phyloP scores from a whole-genome alignment of 257 asterid genomes.

The Hygrophila difformis region DNA sequence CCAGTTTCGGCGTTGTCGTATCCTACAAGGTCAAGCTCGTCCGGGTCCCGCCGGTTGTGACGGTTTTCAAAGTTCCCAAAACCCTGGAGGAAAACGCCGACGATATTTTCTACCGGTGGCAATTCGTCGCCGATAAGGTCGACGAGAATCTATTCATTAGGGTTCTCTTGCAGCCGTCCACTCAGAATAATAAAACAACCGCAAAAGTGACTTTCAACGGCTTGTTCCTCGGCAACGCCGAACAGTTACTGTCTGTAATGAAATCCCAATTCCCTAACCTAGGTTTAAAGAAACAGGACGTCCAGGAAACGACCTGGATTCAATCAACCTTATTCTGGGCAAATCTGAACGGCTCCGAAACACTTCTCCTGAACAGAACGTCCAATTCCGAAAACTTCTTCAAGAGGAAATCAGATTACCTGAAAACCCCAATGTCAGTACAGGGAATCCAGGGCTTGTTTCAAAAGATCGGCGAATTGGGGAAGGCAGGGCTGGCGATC shows the following conservation, averaged over 20 bases:
- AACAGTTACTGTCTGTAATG: slow-evolving; percentile 1
- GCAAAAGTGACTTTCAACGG: slow-evolving; percentile 17
- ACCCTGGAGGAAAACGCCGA: slow-evolving; percentile 14
- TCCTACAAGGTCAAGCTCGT: slow-evolving; percentile 23
- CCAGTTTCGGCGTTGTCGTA: slow-evolving; percentile 28
- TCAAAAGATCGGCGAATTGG: slow-evolving; percentile 12
- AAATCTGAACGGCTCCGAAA: slow-evolving; percentile 15
- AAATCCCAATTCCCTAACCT: slow-evolving; percentile 18
- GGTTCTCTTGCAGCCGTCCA: slow-evolving; percentile 15
- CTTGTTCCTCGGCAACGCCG: slow-evolving; percentile 24
- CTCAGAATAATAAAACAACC: background rate
- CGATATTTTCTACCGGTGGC: slow-evolving; percentile 15
- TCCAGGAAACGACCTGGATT: slow-evolving; percentile 31
- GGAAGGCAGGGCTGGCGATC: slow-evolving; percentile 20
- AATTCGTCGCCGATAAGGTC: slow-evolving; percentile 11
- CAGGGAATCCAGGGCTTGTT: slow-evolving; percentile 17
- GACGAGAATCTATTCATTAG: slow-evolving; percentile 23
- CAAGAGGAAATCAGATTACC: slow-evolving; percentile 34
- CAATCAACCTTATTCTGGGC: slow-evolving; percentile 28
- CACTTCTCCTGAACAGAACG: slow-evolving; percentile 12
- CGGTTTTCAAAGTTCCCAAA: slow-evolving; percentile 15
- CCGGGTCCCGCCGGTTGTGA: slow-evolving; percentile 17
- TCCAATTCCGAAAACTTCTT: background rate
- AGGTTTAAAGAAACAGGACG: slow-evolving; percentile 23
- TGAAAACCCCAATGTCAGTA: slow-evolving; percentile 17